These are phyloP conservation scores for Macrotyloma uniflorum DNA, from an alignment of 306 rosid genomes.

Conservation along the genomic window DNA sequence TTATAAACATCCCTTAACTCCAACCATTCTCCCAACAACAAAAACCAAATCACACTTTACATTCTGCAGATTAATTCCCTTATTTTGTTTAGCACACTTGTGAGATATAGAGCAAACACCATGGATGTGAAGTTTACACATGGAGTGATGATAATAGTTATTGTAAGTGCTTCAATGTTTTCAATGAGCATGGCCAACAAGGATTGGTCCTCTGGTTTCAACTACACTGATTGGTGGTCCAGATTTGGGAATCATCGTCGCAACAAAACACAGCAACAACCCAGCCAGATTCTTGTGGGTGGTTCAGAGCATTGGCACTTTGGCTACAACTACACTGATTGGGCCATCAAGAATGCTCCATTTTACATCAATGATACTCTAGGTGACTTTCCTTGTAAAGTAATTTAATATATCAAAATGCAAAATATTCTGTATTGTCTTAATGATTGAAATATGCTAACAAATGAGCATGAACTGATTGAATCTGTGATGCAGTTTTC, in stretches of 20 bases:
- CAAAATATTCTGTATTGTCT: no score
- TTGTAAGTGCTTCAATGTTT: conserved; percentile 36
- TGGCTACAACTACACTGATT: conserved; percentile 47
- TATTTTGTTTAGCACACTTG: not conserved
- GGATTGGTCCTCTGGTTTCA: conserved; percentile 48
- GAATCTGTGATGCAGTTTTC: conserved; percentile 50
- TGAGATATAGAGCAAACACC: not conserved
- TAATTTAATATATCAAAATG: not conserved
- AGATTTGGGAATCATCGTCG: conserved; percentile 38
- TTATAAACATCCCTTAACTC: conserved; percentile 8
- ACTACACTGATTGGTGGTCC: conserved; percentile 47
- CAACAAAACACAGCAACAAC: conserved; percentile 31
- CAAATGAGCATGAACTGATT: not conserved
- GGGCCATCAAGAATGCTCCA: conserved; percentile 50
- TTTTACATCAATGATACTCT: conserved; percentile 59
- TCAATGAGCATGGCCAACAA: conserved; percentile 44
- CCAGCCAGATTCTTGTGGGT: conserved; percentile 56
- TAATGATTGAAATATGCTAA: not conserved
- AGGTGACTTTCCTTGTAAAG: conserved; percentile 36
- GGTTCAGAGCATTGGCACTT: conserved; percentile 54
- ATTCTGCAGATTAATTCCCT: not conserved
- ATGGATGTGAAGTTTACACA: conserved; percentile 34
- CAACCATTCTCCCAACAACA: not conserved
- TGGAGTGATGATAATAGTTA: not conserved
- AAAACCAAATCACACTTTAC: not conserved